A percentile compares a stretch with the other conserved stretches of the same genome.
Conservation (phyloP, 768 basidiomycete species). For the Pisolithus sp. region DNA sequence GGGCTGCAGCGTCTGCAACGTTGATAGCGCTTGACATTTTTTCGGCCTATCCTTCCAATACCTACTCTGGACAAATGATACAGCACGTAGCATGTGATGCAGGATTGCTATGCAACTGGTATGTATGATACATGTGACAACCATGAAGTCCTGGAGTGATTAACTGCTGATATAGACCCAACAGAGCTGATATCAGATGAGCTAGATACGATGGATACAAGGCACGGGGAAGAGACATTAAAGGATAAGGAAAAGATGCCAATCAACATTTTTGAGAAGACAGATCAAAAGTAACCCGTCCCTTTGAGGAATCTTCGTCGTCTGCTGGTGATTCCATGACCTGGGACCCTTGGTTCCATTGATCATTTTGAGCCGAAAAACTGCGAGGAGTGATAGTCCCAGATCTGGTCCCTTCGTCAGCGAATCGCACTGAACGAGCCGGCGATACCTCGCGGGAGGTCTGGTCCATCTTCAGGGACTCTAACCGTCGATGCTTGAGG, state of each 20-base stretch:
- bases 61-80: too few relatives aligned
- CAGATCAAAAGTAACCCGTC: constrained; percentile 16
- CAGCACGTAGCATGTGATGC: neutral
- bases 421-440: constrained; percentile 43
- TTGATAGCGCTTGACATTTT: too few relatives aligned
- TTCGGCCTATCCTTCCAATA: too few relatives aligned
- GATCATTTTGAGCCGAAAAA: constrained; percentile 14
- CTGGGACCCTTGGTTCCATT: constrained; percentile 79
- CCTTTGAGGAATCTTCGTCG: constrained; percentile 10
- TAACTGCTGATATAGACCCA: neutral
- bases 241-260: neutral
- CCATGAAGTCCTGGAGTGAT: too few relatives aligned
- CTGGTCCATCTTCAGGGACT: constrained; percentile 18
- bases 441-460: constrained; percentile 37
- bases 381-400: constrained; percentile 17
- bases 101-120: too few relatives aligned
- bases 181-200: neutral
- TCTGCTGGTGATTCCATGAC: constrained; percentile 35
- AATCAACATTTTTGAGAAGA: constrained; percentile 5
- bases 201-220: constrained; percentile 1
- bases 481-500: constrained; percentile 24
- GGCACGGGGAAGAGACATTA: neutral
- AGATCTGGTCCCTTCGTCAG: constrained; percentile 29
- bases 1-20: too few relatives aligned
- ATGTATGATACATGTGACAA: too few relatives aligned